phyloP scores from a whole-genome alignment of 495 filamentous ascomycete genomes.

The Aspergillus mulundensis region DNA sequence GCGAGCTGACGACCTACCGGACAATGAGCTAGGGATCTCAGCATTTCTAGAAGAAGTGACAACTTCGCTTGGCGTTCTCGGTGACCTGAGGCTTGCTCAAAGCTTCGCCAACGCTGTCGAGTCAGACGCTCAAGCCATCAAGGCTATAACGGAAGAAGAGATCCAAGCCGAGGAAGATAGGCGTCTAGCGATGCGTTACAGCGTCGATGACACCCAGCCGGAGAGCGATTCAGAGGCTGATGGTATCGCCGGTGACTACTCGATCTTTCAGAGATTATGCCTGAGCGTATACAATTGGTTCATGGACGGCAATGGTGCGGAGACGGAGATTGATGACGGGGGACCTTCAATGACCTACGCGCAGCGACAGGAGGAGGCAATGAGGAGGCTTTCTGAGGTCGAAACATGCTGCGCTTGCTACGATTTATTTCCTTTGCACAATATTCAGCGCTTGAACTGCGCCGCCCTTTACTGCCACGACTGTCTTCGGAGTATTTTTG shows the following conservation, averaged over 20 bases:
- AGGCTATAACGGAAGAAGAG: background rate
- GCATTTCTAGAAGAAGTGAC: background rate
- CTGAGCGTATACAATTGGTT: background rate
- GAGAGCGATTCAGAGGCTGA: background rate
- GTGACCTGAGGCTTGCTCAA: background rate
- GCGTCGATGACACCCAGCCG: background rate
- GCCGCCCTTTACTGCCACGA: constrained; percentile 1
- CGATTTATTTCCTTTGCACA: background rate
- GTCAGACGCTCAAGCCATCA: background rate
- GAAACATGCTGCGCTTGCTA: constrained; percentile 8
- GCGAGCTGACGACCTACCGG: background rate
- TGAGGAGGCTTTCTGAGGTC: background rate
- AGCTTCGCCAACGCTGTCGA: background rate
- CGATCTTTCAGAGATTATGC: background rate
- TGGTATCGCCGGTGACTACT: background rate
- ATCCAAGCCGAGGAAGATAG: background rate
- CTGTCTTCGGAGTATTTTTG: constrained; percentile 23
- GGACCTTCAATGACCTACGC: background rate
- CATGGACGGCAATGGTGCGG: too few relatives aligned
- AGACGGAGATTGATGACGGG: background rate
- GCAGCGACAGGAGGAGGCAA: constrained; percentile 1
- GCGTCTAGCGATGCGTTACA: background rate
- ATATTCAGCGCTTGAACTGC: background rate
- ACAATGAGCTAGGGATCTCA: constrained; percentile 1
- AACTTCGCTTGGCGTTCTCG: background rate